A percentile compares a stretch with the other conserved stretches of the same genome.
Conservation (phyloP, 805 yeast species). For the Nakazawaea wickerhamii region DNA sequence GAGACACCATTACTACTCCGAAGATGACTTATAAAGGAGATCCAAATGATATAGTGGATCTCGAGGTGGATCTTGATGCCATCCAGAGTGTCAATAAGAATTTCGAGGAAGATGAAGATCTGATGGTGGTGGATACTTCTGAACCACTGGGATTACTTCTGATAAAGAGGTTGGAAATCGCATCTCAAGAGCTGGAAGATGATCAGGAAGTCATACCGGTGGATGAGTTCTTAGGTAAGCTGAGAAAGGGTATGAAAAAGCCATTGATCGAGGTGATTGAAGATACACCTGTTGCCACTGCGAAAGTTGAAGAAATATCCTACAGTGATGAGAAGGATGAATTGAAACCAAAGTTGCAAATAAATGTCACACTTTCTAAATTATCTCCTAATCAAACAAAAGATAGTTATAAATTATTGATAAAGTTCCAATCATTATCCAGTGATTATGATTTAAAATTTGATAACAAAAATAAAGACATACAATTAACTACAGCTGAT, state of each 20-base stretch:
- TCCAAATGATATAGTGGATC: conserved; percentile 38
- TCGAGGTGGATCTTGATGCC: conserved; percentile 38
- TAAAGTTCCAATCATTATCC: conserved; percentile 24
- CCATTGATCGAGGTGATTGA: conserved; percentile 55
- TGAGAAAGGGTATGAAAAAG: conserved; percentile 16
- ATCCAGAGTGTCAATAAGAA: conserved; percentile 24
- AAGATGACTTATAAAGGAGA: conserved; percentile 70
- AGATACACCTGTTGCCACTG: too few relatives aligned
- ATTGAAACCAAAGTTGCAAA: conserved; percentile 14
- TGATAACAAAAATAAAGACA: conserved; percentile 22
- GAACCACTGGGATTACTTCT: conserved; percentile 20
- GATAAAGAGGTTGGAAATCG: conserved; percentile 12
- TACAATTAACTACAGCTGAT: conserved; percentile 28
- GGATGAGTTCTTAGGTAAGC: conserved; percentile 2
- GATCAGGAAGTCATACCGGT: conserved; percentile 12
- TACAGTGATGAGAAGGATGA: background rate
- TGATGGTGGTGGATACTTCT: conserved; percentile 38
- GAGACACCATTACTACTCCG: conserved; percentile 59
- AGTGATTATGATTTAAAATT: conserved; percentile 29
- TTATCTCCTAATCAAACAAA: conserved; percentile 22
- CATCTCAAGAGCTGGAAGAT: conserved; percentile 13
- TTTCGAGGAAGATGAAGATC: conserved; percentile 35
- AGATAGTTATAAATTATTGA: conserved; percentile 15
- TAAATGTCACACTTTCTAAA: conserved; percentile 17
- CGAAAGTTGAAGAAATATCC: background rate